Conservation (phyloP, 495 filamentous ascomycete genomes). For the Penicillium tannophilum region DNA sequence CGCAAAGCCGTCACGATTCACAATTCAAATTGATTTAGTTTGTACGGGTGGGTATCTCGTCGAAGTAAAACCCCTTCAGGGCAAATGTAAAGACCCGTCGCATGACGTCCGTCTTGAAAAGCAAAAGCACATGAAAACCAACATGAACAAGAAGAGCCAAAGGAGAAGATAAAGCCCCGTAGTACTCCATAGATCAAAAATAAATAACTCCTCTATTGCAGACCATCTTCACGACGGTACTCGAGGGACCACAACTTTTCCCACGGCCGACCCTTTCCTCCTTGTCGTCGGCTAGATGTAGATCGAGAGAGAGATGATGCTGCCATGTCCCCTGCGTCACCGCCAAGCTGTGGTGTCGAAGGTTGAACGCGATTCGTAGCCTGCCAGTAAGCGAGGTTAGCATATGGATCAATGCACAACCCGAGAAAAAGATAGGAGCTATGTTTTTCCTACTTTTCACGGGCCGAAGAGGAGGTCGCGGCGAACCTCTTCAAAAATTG, state of each 20-base stretch:
- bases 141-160: background rate
- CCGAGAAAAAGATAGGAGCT: conserved; percentile 28
- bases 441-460: conserved; percentile 37
- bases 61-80: conserved; percentile 18
- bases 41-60: conserved; percentile 38
- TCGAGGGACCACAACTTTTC: conserved; percentile 55
- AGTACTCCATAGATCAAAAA: conserved; percentile 1
- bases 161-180: conserved; percentile 8
- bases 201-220: conserved; percentile 13
- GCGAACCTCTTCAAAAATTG: conserved; percentile 54
- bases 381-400: conserved; percentile 11
- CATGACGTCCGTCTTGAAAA: background rate
- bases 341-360: conserved; percentile 1
- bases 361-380: conserved; percentile 8
- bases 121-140: background rate
- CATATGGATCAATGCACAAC: conserved; percentile 6
- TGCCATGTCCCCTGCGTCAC: conserved; percentile 1
- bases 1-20: background rate
- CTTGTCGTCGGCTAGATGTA: conserved; percentile 27
- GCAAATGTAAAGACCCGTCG: conserved; percentile 3
- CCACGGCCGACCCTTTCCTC: conserved; percentile 47
- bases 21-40: conserved; percentile 4
- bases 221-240: conserved; percentile 45
- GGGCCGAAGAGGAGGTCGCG: conserved; percentile 49
- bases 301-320: conserved; percentile 26